These are phyloP conservation scores for Brettanomyces naardenensis DNA, from an alignment of 805 yeast species.

Conservation along the genomic window DNA sequence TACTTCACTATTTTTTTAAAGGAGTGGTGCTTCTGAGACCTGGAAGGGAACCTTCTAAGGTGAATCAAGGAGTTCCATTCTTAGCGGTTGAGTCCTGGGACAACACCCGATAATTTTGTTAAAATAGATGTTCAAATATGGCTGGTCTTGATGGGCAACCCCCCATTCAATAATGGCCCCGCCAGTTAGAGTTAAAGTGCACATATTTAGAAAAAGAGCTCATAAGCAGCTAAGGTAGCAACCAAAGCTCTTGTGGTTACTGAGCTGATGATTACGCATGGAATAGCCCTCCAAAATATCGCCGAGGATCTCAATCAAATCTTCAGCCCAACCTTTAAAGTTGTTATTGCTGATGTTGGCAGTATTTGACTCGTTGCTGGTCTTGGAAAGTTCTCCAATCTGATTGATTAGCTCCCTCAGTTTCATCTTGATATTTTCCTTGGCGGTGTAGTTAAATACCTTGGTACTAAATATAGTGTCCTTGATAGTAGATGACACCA, in stretches of 20 bases:
- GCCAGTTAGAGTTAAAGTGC: no score
- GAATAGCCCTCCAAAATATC: slow-evolving; percentile 22
- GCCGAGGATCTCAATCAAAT: slow-evolving; percentile 10
- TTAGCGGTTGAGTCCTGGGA: no score
- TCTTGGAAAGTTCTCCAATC: slow-evolving; percentile 19
- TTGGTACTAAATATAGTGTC: slow-evolving; percentile 9
- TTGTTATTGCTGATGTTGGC: slow-evolving; percentile 12
- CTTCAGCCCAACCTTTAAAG: slow-evolving; percentile 18
- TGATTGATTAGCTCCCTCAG: slow-evolving; percentile 12
- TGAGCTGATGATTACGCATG: slow-evolving; percentile 20
- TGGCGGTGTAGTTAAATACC: slow-evolving; percentile 9
- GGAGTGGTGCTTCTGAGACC: no score
- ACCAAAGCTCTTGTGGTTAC: slow-evolving; percentile 13
- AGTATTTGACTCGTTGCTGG: slow-evolving; percentile 14
- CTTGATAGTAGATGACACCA: slow-evolving; percentile 19
- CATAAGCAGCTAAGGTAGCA: no score
- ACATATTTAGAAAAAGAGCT: no score
- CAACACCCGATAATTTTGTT: no score
- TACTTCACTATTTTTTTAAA: no score
- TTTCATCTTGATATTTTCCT: slow-evolving; percentile 13
- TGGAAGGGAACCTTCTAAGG: no score
- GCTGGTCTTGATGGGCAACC: no score
- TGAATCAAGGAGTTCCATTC: no score
- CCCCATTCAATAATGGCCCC: no score
- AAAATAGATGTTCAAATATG: no score